Evolutionary conservation across 176 grass and related monocot genomes (phyloP).

Genomic region (Tillandsia leiboldiana): DNA sequence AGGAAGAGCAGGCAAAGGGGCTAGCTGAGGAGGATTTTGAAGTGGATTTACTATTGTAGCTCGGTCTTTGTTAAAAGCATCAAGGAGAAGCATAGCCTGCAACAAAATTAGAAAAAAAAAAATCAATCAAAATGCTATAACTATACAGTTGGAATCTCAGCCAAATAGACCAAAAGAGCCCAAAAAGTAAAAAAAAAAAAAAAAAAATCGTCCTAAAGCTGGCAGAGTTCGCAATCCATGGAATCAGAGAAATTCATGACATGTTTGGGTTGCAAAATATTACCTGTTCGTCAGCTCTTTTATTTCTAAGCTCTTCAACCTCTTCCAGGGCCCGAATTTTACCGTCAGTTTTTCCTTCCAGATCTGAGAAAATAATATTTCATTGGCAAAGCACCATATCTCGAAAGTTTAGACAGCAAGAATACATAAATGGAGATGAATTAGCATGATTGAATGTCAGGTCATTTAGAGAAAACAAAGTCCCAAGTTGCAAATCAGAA

Average conservation of each 20-base stretch:
- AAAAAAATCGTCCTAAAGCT: not conserved
- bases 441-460: not conserved
- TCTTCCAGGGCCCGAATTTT: slow-evolving; percentile 70
- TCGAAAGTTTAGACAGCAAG: not conserved
- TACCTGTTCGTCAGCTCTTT: slow-evolving; percentile 94
- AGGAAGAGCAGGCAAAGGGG: slow-evolving; percentile 29
- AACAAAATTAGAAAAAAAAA: slow-evolving; percentile 6
- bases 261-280: not conserved
- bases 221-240: not conserved
- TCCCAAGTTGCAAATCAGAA: not conserved
- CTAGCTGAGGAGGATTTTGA: slow-evolving; percentile 38
- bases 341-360: slow-evolving; percentile 71
- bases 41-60: slow-evolving; percentile 54
- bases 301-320: slow-evolving; percentile 70
- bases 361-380: slow-evolving; percentile 37
- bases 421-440: not conserved
- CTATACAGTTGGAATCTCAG: not conserved
- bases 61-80: slow-evolving; percentile 84
- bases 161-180: too few species aligned
- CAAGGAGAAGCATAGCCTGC: slow-evolving; percentile 67
- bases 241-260: not conserved
- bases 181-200: slow-evolving; percentile 15
- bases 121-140: not conserved
- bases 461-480: too few species aligned
- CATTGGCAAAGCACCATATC: not conserved